phyloP scores from a whole-genome alignment of 2,329 filamentous ascomycete species.

The Diaporthe sp. region DNA sequence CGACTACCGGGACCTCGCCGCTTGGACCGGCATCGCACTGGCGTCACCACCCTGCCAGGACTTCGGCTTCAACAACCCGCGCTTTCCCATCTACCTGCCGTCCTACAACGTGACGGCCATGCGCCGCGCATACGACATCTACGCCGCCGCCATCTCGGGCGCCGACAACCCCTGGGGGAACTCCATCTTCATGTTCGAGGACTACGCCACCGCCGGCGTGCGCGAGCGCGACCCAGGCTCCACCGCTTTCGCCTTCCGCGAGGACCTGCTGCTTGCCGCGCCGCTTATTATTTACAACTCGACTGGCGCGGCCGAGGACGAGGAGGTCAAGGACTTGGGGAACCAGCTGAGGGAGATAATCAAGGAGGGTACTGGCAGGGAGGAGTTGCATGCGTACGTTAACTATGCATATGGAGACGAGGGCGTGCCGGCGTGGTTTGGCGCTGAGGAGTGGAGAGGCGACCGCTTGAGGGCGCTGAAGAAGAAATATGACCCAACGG shows the following conservation, averaged over 20 bases:
- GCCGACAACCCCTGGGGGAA: conserved; percentile 51
- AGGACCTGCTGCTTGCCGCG: conserved; percentile 50
- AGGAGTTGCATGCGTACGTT: conserved; percentile 56
- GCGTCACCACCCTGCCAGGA: conserved; percentile 57
- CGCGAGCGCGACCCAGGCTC: conserved; percentile 49
- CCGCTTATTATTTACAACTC: conserved; percentile 54
- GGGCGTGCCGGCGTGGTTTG: conserved; percentile 57
- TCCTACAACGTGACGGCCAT: conserved; percentile 50
- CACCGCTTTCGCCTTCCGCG: conserved; percentile 60
- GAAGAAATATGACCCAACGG: conserved; percentile 60
- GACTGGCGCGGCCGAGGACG: conserved; percentile 48
- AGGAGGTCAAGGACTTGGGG: conserved; percentile 51
- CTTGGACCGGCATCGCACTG: conserved; percentile 56
- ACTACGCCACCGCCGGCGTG: conserved; percentile 62
- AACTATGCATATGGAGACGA: conserved; percentile 67
- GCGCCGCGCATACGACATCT: conserved; percentile 50
- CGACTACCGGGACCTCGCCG: conserved; percentile 58
- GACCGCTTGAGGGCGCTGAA: conserved; percentile 59
- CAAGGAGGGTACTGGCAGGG: conserved; percentile 48
- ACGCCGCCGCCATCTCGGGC: conserved; percentile 43
- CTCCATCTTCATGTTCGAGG: conserved; percentile 67
- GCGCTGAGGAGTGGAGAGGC: conserved; percentile 62
- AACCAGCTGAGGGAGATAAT: conserved; percentile 54
- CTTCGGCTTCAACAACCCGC: conserved; percentile 52
- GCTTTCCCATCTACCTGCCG: conserved; percentile 39